These are phyloP conservation scores for Scedosporium apiospermum DNA, from an alignment of 2,329 filamentous ascomycete genomes.

Conservation along the genomic window DNA sequence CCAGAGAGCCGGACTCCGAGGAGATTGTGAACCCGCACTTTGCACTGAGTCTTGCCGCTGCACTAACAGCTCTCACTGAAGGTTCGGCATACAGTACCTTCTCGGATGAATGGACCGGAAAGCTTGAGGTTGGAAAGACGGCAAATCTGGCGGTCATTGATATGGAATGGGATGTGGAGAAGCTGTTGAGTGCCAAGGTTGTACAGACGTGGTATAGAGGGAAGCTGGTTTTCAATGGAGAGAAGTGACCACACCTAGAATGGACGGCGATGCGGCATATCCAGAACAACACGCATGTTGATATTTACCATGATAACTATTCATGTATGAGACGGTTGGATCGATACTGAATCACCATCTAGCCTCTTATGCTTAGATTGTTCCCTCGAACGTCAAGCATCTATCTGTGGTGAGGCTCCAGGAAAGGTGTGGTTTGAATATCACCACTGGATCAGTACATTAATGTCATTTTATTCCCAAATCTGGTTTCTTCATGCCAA, in stretches of 20 bases:
- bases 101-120: slow-evolving; percentile 43
- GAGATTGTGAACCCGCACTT: slow-evolving; percentile 42
- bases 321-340: too few species aligned
- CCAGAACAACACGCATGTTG: too few species aligned
- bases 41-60: slow-evolving; percentile 41
- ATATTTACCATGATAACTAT: too few species aligned
- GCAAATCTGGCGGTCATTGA: slow-evolving; percentile 46
- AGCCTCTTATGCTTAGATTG: too few species aligned
- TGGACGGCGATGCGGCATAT: neutral
- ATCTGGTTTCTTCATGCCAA: too few species aligned
- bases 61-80: slow-evolving; percentile 41
- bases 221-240: neutral
- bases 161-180: slow-evolving; percentile 35
- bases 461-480: too few species aligned
- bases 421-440: too few species aligned
- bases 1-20: slow-evolving; percentile 32
- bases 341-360: too few species aligned
- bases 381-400: too few species aligned
- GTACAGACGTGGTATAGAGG: slow-evolving; percentile 46
- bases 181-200: slow-evolving; percentile 34
- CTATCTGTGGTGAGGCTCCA: too few species aligned
- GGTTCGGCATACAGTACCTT: slow-evolving; percentile 52
- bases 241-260: neutral
- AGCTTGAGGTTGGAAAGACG: slow-evolving; percentile 38
- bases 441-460: too few species aligned